These are phyloP conservation scores for Lactarius pseudohatsudake DNA, from an alignment of 768 basidiomycete genomes.

Conservation along the genomic window DNA sequence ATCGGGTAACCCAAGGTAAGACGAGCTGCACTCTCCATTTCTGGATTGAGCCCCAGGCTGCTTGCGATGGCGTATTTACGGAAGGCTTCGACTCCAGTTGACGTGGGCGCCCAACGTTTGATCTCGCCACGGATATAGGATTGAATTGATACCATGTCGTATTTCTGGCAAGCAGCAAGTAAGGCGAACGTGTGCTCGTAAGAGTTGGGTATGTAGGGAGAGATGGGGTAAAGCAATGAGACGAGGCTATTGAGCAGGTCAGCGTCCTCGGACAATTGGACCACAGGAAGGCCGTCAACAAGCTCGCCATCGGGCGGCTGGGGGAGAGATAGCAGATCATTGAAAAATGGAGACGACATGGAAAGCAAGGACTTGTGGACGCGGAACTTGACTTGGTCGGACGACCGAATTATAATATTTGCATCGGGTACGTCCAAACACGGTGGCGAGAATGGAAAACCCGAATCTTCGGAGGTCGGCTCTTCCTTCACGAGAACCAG, in stretches of 20 bases:
- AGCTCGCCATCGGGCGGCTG: neutral
- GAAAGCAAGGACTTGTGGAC: conserved; percentile 35
- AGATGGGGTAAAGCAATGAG: conserved; percentile 8
- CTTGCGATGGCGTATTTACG: neutral
- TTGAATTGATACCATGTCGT: neutral
- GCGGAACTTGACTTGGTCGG: conserved; percentile 34
- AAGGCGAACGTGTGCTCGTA: conserved; percentile 8
- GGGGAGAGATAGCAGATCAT: neutral
- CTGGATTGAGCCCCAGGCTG: neutral
- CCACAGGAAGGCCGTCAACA: conserved; percentile 19
- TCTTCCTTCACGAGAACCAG: neutral
- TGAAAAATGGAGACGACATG: neutral
- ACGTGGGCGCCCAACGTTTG: neutral
- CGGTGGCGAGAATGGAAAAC: neutral
- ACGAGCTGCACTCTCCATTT: neutral
- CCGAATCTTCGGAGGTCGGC: neutral
- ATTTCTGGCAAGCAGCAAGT: conserved; percentile 22
- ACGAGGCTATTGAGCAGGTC: conserved; percentile 13
- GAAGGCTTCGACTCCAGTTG: neutral
- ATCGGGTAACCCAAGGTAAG: neutral
- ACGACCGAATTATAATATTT: conserved; percentile 33
- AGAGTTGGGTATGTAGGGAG: neutral
- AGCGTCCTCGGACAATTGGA: conserved; percentile 16
- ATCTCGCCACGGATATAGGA: neutral
- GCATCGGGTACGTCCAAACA: conserved; percentile 1